A percentile compares a stretch with the other conserved stretches of the same genome.
Conservation (phyloP, 768 basidiomycete genomes). For the Russula abietina region DNA sequence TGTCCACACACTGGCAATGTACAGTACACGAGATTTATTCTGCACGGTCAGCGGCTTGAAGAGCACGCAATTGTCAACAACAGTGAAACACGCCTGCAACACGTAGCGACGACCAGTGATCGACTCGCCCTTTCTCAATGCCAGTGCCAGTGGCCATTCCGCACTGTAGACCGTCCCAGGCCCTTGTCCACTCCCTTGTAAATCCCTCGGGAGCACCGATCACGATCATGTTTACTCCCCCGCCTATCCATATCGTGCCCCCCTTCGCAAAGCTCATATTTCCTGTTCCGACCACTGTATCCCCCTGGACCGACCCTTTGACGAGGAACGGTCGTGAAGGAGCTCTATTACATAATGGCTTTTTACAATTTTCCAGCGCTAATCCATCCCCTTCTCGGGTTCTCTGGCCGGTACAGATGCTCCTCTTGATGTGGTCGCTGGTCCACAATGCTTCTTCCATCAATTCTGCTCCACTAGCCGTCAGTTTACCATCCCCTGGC, state of each 20-base stretch:
- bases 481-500: constrained; percentile 32
- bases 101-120: no score
- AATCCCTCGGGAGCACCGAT: neutral
- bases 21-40: no score
- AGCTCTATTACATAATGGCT: constrained; percentile 57
- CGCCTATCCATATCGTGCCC: constrained; percentile 24
- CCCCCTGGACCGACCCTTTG: constrained; percentile 26
- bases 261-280: no score
- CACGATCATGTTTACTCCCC: constrained; percentile 17
- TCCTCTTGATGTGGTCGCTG: constrained; percentile 43
- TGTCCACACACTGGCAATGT: no score
- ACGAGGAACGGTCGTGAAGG: constrained; percentile 32
- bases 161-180: constrained; percentile 17
- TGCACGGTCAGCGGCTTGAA: no score
- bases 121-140: constrained; percentile 9
- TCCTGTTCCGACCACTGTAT: constrained; percentile 31
- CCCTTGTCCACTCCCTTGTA: constrained; percentile 23
- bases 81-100: no score
- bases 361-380: constrained; percentile 81
- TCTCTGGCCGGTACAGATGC: constrained; percentile 39
- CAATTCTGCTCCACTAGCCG: constrained; percentile 23
- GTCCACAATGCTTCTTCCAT: constrained; percentile 40
- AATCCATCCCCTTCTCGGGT: constrained; percentile 60
- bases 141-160: no score
- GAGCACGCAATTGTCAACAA: no score